A percentile compares a stretch with the other conserved stretches of the same genome.
Conservation (phyloP, 73 alveolate species). For the Stentor roeselii region DNA sequence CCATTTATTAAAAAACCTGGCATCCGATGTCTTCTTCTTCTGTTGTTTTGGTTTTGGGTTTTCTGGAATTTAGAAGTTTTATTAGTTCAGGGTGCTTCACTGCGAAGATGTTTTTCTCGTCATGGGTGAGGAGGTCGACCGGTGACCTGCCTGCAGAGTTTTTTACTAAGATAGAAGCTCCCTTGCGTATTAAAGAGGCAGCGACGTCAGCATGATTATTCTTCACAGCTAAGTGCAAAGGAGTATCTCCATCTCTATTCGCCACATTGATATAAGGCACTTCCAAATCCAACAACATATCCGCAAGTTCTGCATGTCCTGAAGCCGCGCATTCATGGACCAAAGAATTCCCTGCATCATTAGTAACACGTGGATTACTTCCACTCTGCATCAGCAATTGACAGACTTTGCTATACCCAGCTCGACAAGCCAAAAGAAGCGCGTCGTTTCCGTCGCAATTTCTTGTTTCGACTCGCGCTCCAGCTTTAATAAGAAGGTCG, state of each 20-base stretch:
- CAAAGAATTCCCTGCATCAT: not conserved
- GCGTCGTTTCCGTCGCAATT: conserved; percentile 20
- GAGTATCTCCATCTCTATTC: conserved; percentile 43
- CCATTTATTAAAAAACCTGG: not conserved
- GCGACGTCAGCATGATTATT: conserved; percentile 80
- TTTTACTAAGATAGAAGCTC: conserved; percentile 60
- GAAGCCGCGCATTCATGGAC: not conserved
- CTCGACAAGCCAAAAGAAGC: not conserved
- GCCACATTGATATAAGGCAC: conserved; percentile 6
- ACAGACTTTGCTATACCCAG: conserved; percentile 1
- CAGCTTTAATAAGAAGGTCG: not conserved
- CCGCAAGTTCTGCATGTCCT: conserved; percentile 15
- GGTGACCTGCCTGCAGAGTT: conserved; percentile 81
- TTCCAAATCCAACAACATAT: not conserved
- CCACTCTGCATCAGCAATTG: conserved; percentile 1
- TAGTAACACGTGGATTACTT: not conserved
- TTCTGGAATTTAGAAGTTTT: not conserved
- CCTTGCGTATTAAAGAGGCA: conserved; percentile 59
- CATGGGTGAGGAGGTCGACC: conserved; percentile 24
- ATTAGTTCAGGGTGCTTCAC: conserved; percentile 21
- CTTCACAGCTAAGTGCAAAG: conserved; percentile 78
- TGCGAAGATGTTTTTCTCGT: not conserved
- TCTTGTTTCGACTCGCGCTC: not conserved
- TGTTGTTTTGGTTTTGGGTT: not conserved
- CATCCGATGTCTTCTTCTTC: conserved; percentile 16